These are phyloP conservation scores for Penstemon davidsonii DNA, from an alignment of 257 asterid species.

Conservation along the genomic window DNA sequence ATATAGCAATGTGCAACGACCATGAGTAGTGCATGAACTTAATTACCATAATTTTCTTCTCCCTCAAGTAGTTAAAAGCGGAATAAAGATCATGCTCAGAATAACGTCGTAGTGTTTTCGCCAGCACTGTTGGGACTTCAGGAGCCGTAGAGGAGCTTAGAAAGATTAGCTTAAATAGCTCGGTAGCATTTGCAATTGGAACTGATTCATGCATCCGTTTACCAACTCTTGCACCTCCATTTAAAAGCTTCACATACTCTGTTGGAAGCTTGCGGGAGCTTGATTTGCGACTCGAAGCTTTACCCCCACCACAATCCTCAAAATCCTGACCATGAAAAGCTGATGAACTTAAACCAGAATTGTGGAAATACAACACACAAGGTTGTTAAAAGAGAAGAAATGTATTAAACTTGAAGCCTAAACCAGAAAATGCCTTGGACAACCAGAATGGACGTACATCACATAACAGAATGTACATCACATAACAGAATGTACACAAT, in stretches of 20 bases:
- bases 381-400: constrained; percentile 19
- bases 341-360: constrained; percentile 27
- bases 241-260: constrained; percentile 54
- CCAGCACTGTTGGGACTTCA: constrained; percentile 66
- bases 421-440: constrained; percentile 28
- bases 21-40: constrained; percentile 26
- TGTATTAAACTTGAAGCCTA: constrained; percentile 19
- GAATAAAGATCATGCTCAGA: constrained; percentile 97
- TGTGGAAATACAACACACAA: constrained; percentile 33
- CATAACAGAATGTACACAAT: constrained; percentile 10
- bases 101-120: constrained; percentile 87
- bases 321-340: constrained; percentile 40
- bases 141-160: constrained; percentile 77
- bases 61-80: constrained; percentile 90
- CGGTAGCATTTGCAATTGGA: constrained; percentile 92
- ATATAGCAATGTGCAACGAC: constrained; percentile 7
- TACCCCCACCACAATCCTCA: constrained; percentile 43
- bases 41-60: constrained; percentile 79
- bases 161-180: constrained; percentile 87
- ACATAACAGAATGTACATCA: constrained; percentile 14
- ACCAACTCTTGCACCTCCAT: constrained; percentile 41
- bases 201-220: constrained; percentile 68
- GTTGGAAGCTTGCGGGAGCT: constrained; percentile 47
- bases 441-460: constrained; percentile 26
- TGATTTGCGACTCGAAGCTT: constrained; percentile 51